phyloP scores from a whole-genome alignment of 768 basidiomycete genomes.

The Lentinula raphanica region DNA sequence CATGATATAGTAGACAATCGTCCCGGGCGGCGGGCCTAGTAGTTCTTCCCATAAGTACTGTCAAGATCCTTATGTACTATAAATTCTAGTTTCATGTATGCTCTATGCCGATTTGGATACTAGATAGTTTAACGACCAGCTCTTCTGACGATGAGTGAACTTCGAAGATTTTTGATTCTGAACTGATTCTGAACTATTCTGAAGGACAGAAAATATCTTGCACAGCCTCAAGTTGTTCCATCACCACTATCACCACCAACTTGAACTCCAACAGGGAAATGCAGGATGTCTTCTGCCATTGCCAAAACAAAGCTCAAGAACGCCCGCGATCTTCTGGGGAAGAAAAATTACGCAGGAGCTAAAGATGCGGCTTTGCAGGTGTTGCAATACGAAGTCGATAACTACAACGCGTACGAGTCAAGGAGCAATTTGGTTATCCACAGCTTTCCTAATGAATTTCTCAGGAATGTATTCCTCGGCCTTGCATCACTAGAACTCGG shows the following conservation, averaged over 20 bases:
- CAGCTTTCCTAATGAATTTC: neutral
- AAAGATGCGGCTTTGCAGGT: constrained; percentile 61
- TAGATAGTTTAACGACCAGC: too few relatives aligned
- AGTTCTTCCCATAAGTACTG: too few relatives aligned
- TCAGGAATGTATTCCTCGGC: constrained; percentile 81
- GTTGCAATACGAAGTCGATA: constrained; percentile 70
- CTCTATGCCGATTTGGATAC: too few relatives aligned
- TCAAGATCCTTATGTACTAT: too few relatives aligned
- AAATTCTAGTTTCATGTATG: too few relatives aligned
- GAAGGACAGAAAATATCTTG: too few relatives aligned
- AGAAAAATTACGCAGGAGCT: constrained; percentile 70
- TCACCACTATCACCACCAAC: neutral
- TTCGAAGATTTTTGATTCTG: too few relatives aligned
- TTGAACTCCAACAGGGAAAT: neutral
- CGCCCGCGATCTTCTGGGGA: constrained; percentile 68
- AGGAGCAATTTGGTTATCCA: neutral
- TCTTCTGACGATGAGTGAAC: too few relatives aligned
- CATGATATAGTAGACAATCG: too few relatives aligned
- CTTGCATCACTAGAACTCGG: constrained; percentile 74
- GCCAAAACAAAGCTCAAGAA: constrained; percentile 73
- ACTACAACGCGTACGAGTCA: constrained; percentile 80
- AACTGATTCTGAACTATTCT: too few relatives aligned
- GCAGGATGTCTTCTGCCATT: constrained; percentile 33
- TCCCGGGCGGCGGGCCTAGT: too few relatives aligned
- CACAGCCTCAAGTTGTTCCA: too few relatives aligned